Conservation (phyloP, 805 yeast species). For the Lachancea waltii region DNA sequence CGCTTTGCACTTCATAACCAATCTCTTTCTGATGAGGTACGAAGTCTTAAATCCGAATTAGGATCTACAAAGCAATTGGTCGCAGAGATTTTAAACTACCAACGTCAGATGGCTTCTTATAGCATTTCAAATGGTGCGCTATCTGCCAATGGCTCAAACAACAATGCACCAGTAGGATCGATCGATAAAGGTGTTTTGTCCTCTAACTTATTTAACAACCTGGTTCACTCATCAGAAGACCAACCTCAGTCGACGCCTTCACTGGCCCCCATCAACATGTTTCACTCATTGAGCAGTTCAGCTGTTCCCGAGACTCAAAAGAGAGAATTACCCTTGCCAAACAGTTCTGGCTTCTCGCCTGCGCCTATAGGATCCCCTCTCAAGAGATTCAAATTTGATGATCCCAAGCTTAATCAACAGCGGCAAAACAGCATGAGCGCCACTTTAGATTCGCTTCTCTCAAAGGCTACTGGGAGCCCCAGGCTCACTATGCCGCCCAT, state of each 20-base stretch:
- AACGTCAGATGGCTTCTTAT: constrained; percentile 16
- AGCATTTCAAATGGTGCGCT: neutral
- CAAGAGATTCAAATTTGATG: constrained; percentile 10
- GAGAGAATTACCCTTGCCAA: constrained; percentile 11
- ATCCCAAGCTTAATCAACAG: constrained; percentile 3
- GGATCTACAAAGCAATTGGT: constrained; percentile 22
- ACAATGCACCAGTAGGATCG: constrained; percentile 10
- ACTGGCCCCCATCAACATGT: constrained; percentile 16
- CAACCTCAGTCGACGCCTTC: constrained; percentile 14
- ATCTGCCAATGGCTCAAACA: neutral
- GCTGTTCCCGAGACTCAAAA: constrained; percentile 8
- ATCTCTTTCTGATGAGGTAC: constrained; percentile 27
- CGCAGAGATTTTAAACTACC: constrained; percentile 24
- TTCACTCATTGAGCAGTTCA: constrained; percentile 10
- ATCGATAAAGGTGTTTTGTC: constrained; percentile 23
- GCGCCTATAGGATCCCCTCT: constrained; percentile 7
- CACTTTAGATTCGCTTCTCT: constrained; percentile 28
- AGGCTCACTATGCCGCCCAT: constrained; percentile 12
- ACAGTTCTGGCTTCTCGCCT: constrained; percentile 7
- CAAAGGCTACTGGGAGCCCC: constrained; percentile 22
- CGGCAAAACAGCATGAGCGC: constrained; percentile 8
- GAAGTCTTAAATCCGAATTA: constrained; percentile 25
- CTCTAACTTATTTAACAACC: constrained; percentile 15
- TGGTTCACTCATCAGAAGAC: constrained; percentile 20
- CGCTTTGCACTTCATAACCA: constrained; percentile 29